Evolutionary conservation across 2,329 filamentous ascomycete genomes (phyloP).

Genomic region (Juglanconis sp.): DNA sequence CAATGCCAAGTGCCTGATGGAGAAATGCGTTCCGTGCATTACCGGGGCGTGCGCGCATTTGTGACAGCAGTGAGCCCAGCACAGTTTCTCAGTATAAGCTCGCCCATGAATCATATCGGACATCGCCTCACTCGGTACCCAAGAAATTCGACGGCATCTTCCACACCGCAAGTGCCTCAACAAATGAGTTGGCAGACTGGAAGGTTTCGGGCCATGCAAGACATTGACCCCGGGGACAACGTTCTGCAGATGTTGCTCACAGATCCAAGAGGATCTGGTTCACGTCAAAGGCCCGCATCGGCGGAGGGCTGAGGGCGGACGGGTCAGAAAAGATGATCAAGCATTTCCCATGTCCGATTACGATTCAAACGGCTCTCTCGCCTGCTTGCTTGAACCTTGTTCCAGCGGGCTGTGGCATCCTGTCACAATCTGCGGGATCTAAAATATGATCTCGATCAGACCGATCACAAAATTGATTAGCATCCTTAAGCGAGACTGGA

Average conservation of each 20-base stretch:
- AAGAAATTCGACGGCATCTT: background rate
- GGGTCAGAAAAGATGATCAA: background rate
- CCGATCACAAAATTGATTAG: slow-evolving; percentile 6
- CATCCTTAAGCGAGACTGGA: slow-evolving; percentile 2
- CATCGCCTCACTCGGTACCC: background rate
- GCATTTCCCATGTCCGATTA: background rate
- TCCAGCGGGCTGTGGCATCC: background rate
- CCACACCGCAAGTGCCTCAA: background rate
- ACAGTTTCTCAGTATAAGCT: no score
- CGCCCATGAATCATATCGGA: background rate
- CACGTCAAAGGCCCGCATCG: background rate
- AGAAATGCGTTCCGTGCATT: background rate
- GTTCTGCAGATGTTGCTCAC: background rate
- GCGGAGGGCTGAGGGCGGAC: background rate
- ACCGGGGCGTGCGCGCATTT: background rate
- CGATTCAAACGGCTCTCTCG: background rate
- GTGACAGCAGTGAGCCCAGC: background rate
- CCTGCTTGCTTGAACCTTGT: background rate
- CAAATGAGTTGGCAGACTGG: background rate
- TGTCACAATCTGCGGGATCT: slow-evolving; percentile 18
- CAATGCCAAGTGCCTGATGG: background rate
- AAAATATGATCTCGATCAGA: slow-evolving; percentile 16
- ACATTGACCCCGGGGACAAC: background rate
- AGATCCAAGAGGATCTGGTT: background rate
- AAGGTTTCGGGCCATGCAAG: background rate